Evolutionary conservation across 2,329 filamentous ascomycete genomes (phyloP), one percentile per base, ranked within the genome.

Genomic region (Arthrinium puccinioides): DNA sequence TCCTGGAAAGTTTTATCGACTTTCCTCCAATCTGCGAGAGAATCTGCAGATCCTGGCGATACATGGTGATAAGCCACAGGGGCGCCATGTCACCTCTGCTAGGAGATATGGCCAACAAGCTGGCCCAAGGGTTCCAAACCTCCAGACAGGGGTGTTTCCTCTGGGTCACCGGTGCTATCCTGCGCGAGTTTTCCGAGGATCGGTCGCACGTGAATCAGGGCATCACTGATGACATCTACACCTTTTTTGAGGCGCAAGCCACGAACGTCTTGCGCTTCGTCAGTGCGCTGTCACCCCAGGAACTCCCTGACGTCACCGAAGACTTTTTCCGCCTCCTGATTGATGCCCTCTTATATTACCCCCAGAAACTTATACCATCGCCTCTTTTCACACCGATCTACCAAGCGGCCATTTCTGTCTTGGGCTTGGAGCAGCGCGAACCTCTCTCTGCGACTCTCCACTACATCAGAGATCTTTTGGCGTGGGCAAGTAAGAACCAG

Each of bases 111-210:
- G 94, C 92, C 14, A 85, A 90, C 50, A 94, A 90, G 61, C 75
- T 98, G 40, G 87, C 87, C 1, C 74, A 73, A 45, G 89, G 90
- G 5, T 98, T 98, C 57, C 75, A 84, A 38, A 74, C 76, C 14
- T 96, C 90, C 9, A 78, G 82, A 43, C 90, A 98, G 62, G 92
- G 92, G 10, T 96, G 90, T 59, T 98, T 98, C 72, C 71, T 98
- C n/a, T 98, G 92, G 92, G 90, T 92, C 2, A 96, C 90, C 3
- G 86, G 89, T 46, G 87, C 90, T 8, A 94, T 98, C 44, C 75
- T 98, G 21, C 84, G 92, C 41, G 92, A 98, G 59, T 98, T 97
- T 56, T 92, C 87, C 0, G 87, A 94, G 50, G 88, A 90, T 28
- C 79, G 85, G 28, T 88, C 95, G 49, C 79, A 85, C 43, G 85